Conservation (phyloP, 1,284 basidiomycete species). For the Cryptococcus sp. region DNA sequence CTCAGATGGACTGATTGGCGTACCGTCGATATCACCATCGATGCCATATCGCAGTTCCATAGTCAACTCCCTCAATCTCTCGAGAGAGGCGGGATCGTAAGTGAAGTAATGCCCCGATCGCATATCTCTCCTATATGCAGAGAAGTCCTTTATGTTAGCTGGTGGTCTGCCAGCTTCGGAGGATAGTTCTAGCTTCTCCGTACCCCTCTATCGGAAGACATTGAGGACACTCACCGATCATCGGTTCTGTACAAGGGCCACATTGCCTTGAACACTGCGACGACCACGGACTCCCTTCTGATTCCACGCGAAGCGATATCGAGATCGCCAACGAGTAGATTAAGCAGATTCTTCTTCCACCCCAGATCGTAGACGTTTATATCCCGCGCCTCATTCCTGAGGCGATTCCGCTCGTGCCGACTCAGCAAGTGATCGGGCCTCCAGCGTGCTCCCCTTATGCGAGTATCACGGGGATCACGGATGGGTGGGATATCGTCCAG, state of each 20-base stretch:
- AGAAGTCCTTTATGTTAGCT: too few species aligned
- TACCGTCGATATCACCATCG: slow-evolving; percentile 6
- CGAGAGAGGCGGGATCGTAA: slow-evolving; percentile 32
- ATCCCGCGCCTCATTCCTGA: slow-evolving; percentile 65
- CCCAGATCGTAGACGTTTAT: slow-evolving; percentile 77
- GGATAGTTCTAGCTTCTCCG: too few species aligned
- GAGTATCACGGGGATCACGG: too few species aligned
- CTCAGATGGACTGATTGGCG: neutral
- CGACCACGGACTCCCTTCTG: neutral
- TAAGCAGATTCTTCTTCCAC: slow-evolving; percentile 62
- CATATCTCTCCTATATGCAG: slow-evolving; percentile 14
- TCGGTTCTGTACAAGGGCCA: slow-evolving; percentile 17
- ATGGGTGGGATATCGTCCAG: slow-evolving; percentile 22
- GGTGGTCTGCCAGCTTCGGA: too few species aligned
- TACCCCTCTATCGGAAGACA: too few species aligned
- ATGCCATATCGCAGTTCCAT: slow-evolving; percentile 32
- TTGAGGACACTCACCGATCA: slow-evolving; percentile 10
- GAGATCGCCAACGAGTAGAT: slow-evolving; percentile 28
- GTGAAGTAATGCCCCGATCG: slow-evolving; percentile 39
- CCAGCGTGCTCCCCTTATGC: slow-evolving; percentile 19
- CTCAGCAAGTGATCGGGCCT: slow-evolving; percentile 72
- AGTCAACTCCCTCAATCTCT: slow-evolving; percentile 29
- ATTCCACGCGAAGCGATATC: neutral
- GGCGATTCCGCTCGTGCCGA: slow-evolving; percentile 65
- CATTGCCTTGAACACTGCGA: slow-evolving; percentile 5